Evolutionary conservation across 2,329 filamentous ascomycete species (phyloP), one percentile per base, ranked within the genome.

Genomic region (Penicillium italicum): DNA sequence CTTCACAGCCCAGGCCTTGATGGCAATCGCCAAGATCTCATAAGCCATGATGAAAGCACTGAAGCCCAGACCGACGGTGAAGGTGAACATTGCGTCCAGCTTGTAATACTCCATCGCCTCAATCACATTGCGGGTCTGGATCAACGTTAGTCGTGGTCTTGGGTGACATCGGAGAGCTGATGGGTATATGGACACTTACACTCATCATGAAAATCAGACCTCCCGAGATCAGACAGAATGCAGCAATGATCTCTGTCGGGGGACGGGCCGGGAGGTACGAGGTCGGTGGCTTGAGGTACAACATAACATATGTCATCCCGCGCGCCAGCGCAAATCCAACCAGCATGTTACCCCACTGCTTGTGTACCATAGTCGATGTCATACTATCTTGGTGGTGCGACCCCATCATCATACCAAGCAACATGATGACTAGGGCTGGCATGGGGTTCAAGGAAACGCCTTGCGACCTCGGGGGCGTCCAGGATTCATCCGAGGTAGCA

Each of bases 401-500:
- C 68, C 88, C 88, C 93, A 97, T 97, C 89, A 96, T 94, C 70
- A 92, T 84, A 33, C 94, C 94, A 1, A 97, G 80, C 0, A 97
- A 79, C 55, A 97, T 79, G 62, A 97, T 93, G 46, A 96, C 84
- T 4, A 97, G 79, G 0, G 87, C 90, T 0, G 93, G 94, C 64
- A 97, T 84, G 0, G 92, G 93, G 72, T 97, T 97, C 70, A 94
- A 80, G 1, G 92, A 90, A 62, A 91, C 83, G 12, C 79, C 76
- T 71, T 95, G 92, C 9, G 85, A 83, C 52, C 79, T 80, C 0
- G 90, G 91, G 18, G 80, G 71, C 49, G 80, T 75, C 71, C 84
- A 83, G 18, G 75, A 68, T 65, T 81, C 76, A 58, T 82, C 76
- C 14, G 80, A 73, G 26, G 73, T 69, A 45, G 77, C 62, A 48